Percentiles rank a stretch among this genome's conserved stretches.
Evolutionary conservation across 192 early-diverging fungal species (phyloP).

Genomic region (Coemansia sp.): DNA sequence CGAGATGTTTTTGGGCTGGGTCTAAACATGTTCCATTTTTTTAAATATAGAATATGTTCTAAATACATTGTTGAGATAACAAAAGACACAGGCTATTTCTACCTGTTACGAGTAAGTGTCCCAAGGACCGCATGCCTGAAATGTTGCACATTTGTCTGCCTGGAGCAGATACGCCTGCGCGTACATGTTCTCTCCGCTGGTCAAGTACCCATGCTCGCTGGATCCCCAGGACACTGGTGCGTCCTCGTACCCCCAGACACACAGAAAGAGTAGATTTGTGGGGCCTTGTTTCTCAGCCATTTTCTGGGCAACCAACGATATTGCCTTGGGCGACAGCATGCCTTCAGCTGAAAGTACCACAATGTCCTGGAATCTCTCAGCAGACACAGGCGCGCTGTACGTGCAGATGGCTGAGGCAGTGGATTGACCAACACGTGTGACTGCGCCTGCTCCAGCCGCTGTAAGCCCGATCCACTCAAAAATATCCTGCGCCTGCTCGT

Average conservation of each 20-base stretch:
- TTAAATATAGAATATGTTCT: too few species aligned
- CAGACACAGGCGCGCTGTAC: constrained; percentile 22
- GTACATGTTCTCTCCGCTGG: constrained; percentile 47
- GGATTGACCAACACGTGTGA: not conserved
- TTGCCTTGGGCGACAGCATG: constrained; percentile 32
- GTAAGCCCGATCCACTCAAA: constrained; percentile 52
- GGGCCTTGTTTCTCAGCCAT: not conserved
- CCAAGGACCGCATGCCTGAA: constrained; percentile 51
- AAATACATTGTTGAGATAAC: too few species aligned
- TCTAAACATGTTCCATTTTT: too few species aligned
- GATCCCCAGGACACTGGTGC: constrained; percentile 36
- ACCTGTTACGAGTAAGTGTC: constrained; percentile 32
- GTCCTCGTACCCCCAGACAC: constrained; percentile 53
- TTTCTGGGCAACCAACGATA: constrained; percentile 4
- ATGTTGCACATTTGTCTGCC: constrained; percentile 21
- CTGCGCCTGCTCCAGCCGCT: constrained; percentile 7
- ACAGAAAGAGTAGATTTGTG: constrained; percentile 6
- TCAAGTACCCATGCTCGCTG: constrained; percentile 33
- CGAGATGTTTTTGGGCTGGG: too few species aligned
- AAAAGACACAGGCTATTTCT: not conserved
- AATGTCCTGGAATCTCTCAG: not conserved
- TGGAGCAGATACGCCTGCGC: constrained; percentile 22
- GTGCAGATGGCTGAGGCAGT: constrained; percentile 1
- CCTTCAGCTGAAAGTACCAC: constrained; percentile 17
- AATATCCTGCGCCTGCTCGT: constrained; percentile 25